phyloP scores from a whole-genome alignment of 495 filamentous ascomycete genomes.

The Lentithecium fluviatile region DNA sequence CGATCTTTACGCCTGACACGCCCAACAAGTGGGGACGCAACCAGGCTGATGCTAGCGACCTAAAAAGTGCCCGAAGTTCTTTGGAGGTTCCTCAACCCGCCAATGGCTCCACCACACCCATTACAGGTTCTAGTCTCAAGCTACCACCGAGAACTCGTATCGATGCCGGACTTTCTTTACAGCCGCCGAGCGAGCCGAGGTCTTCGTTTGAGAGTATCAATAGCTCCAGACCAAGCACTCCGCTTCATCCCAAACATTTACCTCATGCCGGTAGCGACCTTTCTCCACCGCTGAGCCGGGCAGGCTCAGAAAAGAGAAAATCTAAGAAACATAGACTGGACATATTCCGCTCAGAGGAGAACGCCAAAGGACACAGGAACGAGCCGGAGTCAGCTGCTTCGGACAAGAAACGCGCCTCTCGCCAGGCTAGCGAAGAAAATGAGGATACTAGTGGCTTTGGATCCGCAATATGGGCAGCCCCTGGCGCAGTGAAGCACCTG shows the following conservation, averaged over 20 bases:
- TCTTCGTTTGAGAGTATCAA: slow-evolving; percentile 38
- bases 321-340: slow-evolving; percentile 34
- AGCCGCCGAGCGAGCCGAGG: slow-evolving; percentile 15
- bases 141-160: slow-evolving; percentile 6
- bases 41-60: not conserved
- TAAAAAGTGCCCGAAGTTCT: slow-evolving; percentile 7
- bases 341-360: slow-evolving; percentile 39
- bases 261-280: slow-evolving; percentile 32
- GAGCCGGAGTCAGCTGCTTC: slow-evolving; percentile 36
- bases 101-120: slow-evolving; percentile 6
- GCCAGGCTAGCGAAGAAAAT: slow-evolving; percentile 19
- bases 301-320: slow-evolving; percentile 26
- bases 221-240: slow-evolving; percentile 36
- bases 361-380: slow-evolving; percentile 26
- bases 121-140: not conserved
- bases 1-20: slow-evolving; percentile 32
- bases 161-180: slow-evolving; percentile 1
- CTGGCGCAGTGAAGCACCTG: slow-evolving; percentile 35
- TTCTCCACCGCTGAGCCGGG: slow-evolving; percentile 33
- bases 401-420: slow-evolving; percentile 26
- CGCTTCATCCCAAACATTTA: slow-evolving; percentile 16
- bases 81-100: not conserved
- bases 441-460: slow-evolving; percentile 10
- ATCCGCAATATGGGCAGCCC: slow-evolving; percentile 23
- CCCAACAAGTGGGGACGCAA: slow-evolving; percentile 43